Evolutionary conservation across 1,284 basidiomycete species (phyloP), one percentile per base, ranked within the genome.

Genomic region (Singerocomus rubriflavus): DNA sequence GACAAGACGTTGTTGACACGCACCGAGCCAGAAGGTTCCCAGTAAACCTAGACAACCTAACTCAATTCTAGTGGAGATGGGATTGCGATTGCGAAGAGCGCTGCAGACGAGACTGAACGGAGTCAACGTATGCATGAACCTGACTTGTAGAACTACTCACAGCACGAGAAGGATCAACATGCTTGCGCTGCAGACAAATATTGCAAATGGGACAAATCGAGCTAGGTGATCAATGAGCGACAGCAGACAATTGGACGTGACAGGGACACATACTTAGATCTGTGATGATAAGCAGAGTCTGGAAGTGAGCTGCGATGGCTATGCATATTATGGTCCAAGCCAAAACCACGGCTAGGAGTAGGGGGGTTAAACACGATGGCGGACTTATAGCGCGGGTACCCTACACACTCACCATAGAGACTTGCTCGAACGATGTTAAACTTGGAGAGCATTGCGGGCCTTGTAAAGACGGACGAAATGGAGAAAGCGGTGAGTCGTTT

Each of bases 171-270:
- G 77, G 59, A 89, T 79, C 56, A 86, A 67, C 61, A 90, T 63
- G 63, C 83, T 88, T 36, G 77, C 78, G 38, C 74, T 73, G 59
- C 83, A 87, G 38, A 89, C 86, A 59, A 91, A 91, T 63, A 91
- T 80, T 51, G 88, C 83, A 60, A 90, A 88, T 16, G 88, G 88
- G 42, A 91, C 82, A 65, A 91, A 91, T 73, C 82, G 85, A 71
- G 88, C 88, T 91, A 54, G 33, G 30, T 45, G 36, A 13, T 31
- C 33, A 16, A 39, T 53, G 30, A 57, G 26, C 6, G 43, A 57
- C n/a, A 46, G 36, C 12, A 38, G 8, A 34, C 29, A 16, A 34
- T 26, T 32, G 31, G 39, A 36, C 41, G 25, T 46, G 30, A 29
- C 13, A 29, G 26, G 11, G 29, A 41, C 8, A 72, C 85, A 68